A percentile compares a stretch with the other conserved stretches of the same genome.
Evolutionary conservation across 2,329 filamentous ascomycete species (phyloP).

Genomic region (Sarocladium kiliense): DNA sequence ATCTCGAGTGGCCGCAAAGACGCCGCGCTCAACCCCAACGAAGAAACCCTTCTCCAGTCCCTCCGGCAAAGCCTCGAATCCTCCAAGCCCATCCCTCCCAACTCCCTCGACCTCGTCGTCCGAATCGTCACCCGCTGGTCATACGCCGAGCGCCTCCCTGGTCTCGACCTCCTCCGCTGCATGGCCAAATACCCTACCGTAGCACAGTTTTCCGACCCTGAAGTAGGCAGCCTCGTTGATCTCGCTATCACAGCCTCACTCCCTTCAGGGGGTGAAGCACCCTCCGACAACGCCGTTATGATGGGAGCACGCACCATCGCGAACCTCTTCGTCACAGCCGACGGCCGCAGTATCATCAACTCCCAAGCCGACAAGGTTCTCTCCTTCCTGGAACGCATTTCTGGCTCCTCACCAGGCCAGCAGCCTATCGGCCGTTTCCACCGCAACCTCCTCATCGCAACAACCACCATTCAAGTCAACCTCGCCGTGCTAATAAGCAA

Average conservation of each 20-base stretch:
- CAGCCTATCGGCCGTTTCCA: conserved; percentile 53
- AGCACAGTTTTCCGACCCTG: conserved; percentile 53
- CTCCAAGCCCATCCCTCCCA: conserved; percentile 40
- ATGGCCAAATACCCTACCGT: conserved; percentile 63
- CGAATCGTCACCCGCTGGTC: conserved; percentile 78
- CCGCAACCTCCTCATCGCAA: conserved; percentile 76
- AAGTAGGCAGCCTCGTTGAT: conserved; percentile 55
- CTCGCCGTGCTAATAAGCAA: conserved; percentile 65
- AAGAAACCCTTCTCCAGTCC: conserved; percentile 57
- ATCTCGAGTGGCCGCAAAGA: conserved; percentile 68
- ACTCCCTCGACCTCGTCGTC: conserved; percentile 59
- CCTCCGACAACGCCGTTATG: conserved; percentile 79
- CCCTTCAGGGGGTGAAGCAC: conserved; percentile 43
- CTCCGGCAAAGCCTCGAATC: conserved; percentile 62
- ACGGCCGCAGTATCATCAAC: conserved; percentile 62
- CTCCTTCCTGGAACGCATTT: conserved; percentile 56
- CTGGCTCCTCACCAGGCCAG: conserved; percentile 39
- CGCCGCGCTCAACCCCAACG: conserved; percentile 65
- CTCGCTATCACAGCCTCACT: conserved; percentile 35
- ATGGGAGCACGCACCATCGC: conserved; percentile 75
- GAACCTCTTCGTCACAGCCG: conserved; percentile 74
- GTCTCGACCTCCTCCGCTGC: conserved; percentile 82
- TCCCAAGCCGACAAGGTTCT: conserved; percentile 55
- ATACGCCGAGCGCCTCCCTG: conserved; percentile 71
- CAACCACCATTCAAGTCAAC: conserved; percentile 81